Conservation (phyloP, 208 protist species). For the Entamoeba nuttalli region DNA sequence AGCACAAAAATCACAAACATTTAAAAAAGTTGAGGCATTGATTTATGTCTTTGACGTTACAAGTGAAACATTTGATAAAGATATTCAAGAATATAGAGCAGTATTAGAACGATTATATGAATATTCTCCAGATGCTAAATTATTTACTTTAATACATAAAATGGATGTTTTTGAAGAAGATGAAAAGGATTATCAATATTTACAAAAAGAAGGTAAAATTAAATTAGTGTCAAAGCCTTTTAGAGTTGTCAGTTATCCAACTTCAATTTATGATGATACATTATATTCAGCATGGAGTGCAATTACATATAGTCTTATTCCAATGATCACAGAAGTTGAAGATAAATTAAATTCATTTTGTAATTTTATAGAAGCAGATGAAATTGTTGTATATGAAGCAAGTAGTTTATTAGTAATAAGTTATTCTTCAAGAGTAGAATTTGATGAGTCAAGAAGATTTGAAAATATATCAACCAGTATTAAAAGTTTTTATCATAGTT, state of each 20-base stretch:
- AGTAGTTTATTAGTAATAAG: not conserved
- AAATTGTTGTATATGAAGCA: not conserved
- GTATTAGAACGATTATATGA: not conserved
- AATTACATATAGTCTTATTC: not conserved
- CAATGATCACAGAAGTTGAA: not conserved
- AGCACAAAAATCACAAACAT: not conserved
- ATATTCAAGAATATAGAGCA: not conserved
- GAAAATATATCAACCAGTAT: not conserved
- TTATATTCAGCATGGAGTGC: not conserved
- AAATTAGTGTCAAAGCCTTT: not conserved
- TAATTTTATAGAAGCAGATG: not conserved
- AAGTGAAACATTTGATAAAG: not conserved
- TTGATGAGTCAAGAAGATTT: not conserved
- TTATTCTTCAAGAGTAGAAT: not conserved
- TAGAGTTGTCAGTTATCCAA: not conserved
- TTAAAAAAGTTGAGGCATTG: not conserved
- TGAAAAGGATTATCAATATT: not conserved
- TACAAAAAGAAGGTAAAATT: not conserved
- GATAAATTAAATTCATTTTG: not conserved
- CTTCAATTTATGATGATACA: slow-evolving; percentile 1
- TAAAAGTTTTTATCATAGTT: not conserved
- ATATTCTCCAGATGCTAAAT: not conserved
- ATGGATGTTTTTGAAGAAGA: not conserved
- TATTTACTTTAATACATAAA: not conserved
- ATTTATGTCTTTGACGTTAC: not conserved